Conservation (phyloP, 2,329 filamentous ascomycete genomes). For the Gnomoniopsis smithogilvyi region DNA sequence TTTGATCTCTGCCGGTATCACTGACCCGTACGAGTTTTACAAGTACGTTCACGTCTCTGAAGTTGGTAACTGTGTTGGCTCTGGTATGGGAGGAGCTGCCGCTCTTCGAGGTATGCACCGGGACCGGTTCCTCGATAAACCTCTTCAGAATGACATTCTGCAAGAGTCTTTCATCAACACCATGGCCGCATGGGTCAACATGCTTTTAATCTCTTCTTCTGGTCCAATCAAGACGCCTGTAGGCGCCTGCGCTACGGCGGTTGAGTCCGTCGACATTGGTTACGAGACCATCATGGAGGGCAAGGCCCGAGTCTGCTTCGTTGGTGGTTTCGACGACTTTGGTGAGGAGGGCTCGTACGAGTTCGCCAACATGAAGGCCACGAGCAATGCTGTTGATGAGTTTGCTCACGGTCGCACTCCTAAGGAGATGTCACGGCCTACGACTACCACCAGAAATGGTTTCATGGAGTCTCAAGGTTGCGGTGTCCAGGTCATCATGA, state of each 20-base stretch:
- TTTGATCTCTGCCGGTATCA: constrained; percentile 89
- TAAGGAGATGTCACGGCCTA: constrained; percentile 95
- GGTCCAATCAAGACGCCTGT: constrained; percentile 98
- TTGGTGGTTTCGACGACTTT: constrained; percentile 99
- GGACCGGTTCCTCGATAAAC: constrained; percentile 94
- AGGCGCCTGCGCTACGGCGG: constrained; percentile 93
- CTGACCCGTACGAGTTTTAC: constrained; percentile 99
- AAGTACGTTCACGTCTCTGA: constrained; percentile 98
- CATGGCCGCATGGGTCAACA: constrained; percentile 99
- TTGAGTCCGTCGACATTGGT: constrained; percentile 95
- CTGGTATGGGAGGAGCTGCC: constrained; percentile 92
- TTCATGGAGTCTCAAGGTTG: constrained; percentile 99
- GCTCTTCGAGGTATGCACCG: constrained; percentile 98
- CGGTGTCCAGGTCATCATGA: constrained; percentile 99
- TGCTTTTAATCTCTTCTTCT: constrained; percentile 94
- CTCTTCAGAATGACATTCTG: constrained; percentile 96
- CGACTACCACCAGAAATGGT: constrained; percentile 92
- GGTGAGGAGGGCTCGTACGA: constrained; percentile 99
- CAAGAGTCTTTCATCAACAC: constrained; percentile 99
- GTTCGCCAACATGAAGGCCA: constrained; percentile 99
- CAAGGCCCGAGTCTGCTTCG: constrained; percentile 95
- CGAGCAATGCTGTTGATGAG: constrained; percentile 96
- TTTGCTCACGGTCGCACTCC: constrained; percentile 93
- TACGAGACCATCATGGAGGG: constrained; percentile 98
- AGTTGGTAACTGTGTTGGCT: constrained; percentile 97